Evolutionary conservation across 192 early-diverging fungal species (phyloP), one percentile per base, ranked within the genome.

Genomic region (Allomyces macrogynus): DNA sequence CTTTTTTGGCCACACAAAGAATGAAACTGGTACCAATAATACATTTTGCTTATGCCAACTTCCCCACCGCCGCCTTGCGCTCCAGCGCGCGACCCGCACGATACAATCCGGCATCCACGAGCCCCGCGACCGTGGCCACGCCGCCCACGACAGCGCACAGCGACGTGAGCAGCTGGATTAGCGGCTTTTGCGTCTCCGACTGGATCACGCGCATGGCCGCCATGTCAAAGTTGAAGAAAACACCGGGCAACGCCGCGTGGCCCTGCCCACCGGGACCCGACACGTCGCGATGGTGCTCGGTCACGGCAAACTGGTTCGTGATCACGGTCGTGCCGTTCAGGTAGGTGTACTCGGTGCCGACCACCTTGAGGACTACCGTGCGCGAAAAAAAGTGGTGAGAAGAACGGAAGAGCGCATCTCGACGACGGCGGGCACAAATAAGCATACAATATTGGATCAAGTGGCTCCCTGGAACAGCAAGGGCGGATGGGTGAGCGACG

Each of bases 241-340:
- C 81, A 27, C 93, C 93, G 74, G 79, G 68, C 60, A 57, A 9
- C 43, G 44, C 26, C n/a, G 40, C 22, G 40, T 61, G 64, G 20
- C 43, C 43, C n/a, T 7, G 14, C 26, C 70, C 63, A 64, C 24
- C 43, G 11, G 65, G n/a, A 40, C 61, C 68, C 27, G 63, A 67
- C 16, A 89, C 63, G 60, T 78, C 77, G 23, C 84, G 75, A 66
- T 88, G 84, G 74, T 89, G 85, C 73, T 94, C 89, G 1, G 92
- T 98, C 10, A 87, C 89, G 23, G 93, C 90, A 70, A 90, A 96
- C 74, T 98, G 92, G 74, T 98, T 98, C 5, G 93, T 92, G 67
- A 76, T 77, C 20, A 90, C 73, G n/a, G 73, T 77, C 10, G 73
- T 71, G 60, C 84, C 82, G 70, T 88, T 83, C 61, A 85, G 66